These are phyloP conservation scores for Neocatenulostroma microsporum DNA, from an alignment of 2,329 filamentous ascomycete species.

Conservation along the genomic window DNA sequence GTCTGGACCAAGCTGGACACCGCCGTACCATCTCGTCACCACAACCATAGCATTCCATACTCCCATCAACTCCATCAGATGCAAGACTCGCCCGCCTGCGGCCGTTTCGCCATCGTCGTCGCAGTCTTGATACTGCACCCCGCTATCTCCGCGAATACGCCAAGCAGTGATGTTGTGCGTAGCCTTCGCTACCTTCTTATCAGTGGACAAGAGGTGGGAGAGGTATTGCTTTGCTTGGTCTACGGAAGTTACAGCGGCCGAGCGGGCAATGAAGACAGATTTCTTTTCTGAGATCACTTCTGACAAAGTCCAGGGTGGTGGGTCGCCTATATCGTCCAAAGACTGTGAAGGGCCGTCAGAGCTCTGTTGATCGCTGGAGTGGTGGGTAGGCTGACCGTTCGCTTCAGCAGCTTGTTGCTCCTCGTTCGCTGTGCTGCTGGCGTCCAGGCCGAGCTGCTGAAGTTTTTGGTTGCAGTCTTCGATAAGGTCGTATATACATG, in stretches of 20 bases:
- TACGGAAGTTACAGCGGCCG: constrained; percentile 60
- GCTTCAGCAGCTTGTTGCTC: constrained; percentile 25
- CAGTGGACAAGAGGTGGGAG: constrained; percentile 66
- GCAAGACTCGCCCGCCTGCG: constrained; percentile 74
- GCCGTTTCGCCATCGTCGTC: constrained; percentile 95
- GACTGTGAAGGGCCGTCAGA: constrained; percentile 26
- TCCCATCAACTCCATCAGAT: constrained; percentile 91
- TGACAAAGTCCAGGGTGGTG: constrained; percentile 65
- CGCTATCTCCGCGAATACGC: constrained; percentile 60
- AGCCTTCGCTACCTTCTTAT: constrained; percentile 76
- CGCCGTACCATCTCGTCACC: constrained; percentile 92
- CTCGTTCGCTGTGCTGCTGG: constrained; percentile 15
- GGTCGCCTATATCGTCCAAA: constrained; percentile 30
- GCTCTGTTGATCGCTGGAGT: constrained; percentile 1
- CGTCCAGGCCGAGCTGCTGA: constrained; percentile 25
- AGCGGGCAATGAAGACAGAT: constrained; percentile 78
- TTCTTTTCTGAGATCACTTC: constrained; percentile 70
- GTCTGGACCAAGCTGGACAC: constrained; percentile 78
- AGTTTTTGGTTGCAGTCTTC: constrained; percentile 45
- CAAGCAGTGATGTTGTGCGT: constrained; percentile 96
- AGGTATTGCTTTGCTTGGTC: constrained; percentile 64
- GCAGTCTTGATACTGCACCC: constrained; percentile 67
- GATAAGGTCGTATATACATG: constrained; percentile 87
- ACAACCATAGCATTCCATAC: constrained; percentile 89
- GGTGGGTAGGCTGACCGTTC: constrained; percentile 20